Base-by-base conservation (phyloP, 73 alveolate species). In the Stentor roeselii region DNA sequence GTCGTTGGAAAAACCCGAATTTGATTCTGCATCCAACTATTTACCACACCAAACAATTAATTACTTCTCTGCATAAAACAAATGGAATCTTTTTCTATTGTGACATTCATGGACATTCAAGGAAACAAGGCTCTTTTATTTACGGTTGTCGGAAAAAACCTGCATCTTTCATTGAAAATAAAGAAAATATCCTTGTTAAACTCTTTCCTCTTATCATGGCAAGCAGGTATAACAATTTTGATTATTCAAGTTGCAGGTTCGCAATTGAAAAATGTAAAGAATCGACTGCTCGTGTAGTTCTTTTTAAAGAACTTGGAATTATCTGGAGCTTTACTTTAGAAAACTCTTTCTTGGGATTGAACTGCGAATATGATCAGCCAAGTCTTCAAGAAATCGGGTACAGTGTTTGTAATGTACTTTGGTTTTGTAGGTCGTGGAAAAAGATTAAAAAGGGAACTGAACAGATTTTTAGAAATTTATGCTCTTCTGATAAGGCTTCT, bases 21-120 rank as follows among this genome's bases (percentile, higher is more conserved):
- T 93, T 93, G 83, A 92, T 90, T 82, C 76, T 95, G 83, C 99
- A 98, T 82, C 99, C 99, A 3, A 96, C 98, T 50, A 90, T 98
- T 42, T 95, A 92, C 83, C 89, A 87, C 82, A 92, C 99, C 2
- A 98, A 98, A 83, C 89, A 91, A 94, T 90, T 97, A 95, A 90
- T 98, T 59, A 92, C 96, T 60, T 95, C 95, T 89, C 86, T 97
- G n/a, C 89, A 91, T 78, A 98, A 96, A 40, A 98, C 95, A 59
- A 91, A 99, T 82, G 99, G 97, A 39, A 93, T 97, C 50, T 91
- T 91, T 78, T 89, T 98, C 75, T 97, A 89, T 85, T 97, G 99
- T 83, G 99, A 98, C 90, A 90, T 98, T 74, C 99, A 98, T 85
- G 99, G 99, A 15, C 99, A 98, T 90, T 95, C 99, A 30, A 92